These are phyloP conservation scores for Fusarium chuoi DNA, from an alignment of 2,329 filamentous ascomycete species.

Conservation along the genomic window DNA sequence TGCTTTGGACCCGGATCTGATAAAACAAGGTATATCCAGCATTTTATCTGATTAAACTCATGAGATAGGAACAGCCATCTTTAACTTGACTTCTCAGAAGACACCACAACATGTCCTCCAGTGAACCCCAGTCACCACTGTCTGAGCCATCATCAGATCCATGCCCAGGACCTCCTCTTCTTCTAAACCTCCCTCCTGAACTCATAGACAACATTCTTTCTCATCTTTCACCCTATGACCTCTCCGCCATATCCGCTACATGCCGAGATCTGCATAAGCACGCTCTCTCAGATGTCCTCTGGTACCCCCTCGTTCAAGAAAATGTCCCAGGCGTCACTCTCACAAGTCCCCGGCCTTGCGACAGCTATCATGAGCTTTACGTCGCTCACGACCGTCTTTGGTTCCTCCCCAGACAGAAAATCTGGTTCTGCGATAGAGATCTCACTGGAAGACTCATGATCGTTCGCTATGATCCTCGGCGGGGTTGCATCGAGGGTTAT, in stretches of 20 bases:
- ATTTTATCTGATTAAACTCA: background rate
- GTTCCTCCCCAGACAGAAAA: slow-evolving; percentile 82
- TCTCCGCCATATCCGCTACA: slow-evolving; percentile 68
- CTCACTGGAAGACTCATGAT: slow-evolving; percentile 80
- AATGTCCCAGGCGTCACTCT: slow-evolving; percentile 70
- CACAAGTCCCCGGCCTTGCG: slow-evolving; percentile 65
- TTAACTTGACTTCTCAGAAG: background rate
- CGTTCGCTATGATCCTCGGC: slow-evolving; percentile 77
- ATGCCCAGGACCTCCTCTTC: slow-evolving; percentile 22
- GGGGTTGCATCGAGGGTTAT: slow-evolving; percentile 83
- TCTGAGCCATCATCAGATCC: background rate
- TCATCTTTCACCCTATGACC: slow-evolving; percentile 71
- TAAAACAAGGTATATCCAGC: background rate
- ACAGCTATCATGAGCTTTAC: slow-evolving; percentile 77
- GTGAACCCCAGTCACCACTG: background rate
- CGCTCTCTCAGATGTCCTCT: slow-evolving; percentile 74
- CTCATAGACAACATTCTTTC: slow-evolving; percentile 77
- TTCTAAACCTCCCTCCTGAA: slow-evolving; percentile 76
- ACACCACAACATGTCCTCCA: background rate
- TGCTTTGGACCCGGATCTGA: background rate
- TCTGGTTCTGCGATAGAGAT: slow-evolving; percentile 86
- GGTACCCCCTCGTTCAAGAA: slow-evolving; percentile 75
- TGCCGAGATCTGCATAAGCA: slow-evolving; percentile 70
- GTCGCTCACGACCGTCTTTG: slow-evolving; percentile 80
- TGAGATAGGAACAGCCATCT: background rate